Base-by-base conservation (phyloP, 2,329 filamentous ascomycete genomes). In the Aspergillus sp. region DNA sequence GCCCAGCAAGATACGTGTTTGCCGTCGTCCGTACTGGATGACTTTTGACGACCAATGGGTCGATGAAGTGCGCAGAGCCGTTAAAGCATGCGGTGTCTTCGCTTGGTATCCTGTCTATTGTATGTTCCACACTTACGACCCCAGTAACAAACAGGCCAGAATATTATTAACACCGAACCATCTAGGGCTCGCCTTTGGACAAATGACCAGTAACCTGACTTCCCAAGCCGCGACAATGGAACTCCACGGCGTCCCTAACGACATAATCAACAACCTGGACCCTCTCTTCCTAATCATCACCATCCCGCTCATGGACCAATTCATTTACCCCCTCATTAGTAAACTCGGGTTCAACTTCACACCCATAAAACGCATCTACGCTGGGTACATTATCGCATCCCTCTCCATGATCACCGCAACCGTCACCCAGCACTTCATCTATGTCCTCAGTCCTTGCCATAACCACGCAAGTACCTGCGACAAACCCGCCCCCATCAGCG, bases 11-110 rank as follows among this genome's bases (percentile, higher is more conserved):
- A 20, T 66, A 11, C 50, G 60, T 30, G 26, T 30, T 4, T 30
- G 26, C 12, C 62, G 58, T 20, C 62, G 50, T 43, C 66, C 66
- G 8, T 24, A 53, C 3, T 68, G 66, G 66, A 91, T 92, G 87
- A 89, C 87, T 0, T 91, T 91, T 64, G 89, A 93, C 63, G 90
- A 93, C 64, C 83, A 84, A 52, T 93, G 89, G 89, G 89, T 93
- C 43, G 89, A 91, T 69, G 88, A 92, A 70, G 85, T 91, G 51
- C 81, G 81, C 55, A 85, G 89, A 73, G 88, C 87, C 60, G 76
- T 89, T 60, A 80, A 82, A 65, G 87, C 87, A 57, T 89, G 87
- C 76, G 79, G 84, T 60, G 87, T 90, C 47, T 92, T 89, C 72
- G 76, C 82, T 62, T 82, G 80, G 71, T 83, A 76, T 55, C 79